Base-by-base conservation (phyloP, 805 yeast genomes). In the Metschnikowia kofuensis region DNA sequence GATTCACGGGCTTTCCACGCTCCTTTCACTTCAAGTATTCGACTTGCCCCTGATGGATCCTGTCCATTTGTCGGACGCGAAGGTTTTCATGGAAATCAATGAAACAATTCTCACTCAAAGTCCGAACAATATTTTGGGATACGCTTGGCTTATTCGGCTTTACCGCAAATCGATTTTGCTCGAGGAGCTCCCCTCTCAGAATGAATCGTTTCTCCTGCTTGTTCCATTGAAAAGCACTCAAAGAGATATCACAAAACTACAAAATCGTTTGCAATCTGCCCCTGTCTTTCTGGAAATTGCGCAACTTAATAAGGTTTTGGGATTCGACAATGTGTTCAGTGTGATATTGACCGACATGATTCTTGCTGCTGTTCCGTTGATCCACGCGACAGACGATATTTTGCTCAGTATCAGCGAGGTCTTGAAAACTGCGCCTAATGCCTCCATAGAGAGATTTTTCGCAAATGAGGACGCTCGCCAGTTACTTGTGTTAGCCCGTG, bases 131-230 rank as follows among this genome's bases (percentile, higher is more conserved):
- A 62, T 85, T 10, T 67, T 83, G 0, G 62, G 80, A 39, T 85
- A 84, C 59, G 76, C 81, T 21, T 87, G 92, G 92, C 78, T 87
- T 30, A 77, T 84, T 12, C 63, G 83, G 10, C 60, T 83, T 10
- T 79, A 80, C 54, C 68, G 84, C 21, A 81, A 83, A 51, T 70
- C 72, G 7, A 67, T 74, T 16, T 58, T 77, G 2, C 57, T 78
- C n/a, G 74, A 73, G 39, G 77, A 75, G 37, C 59, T 59, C 15
- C 45, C 48, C 9, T 35, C 47, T 8, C 21, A 42, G 67, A 73
- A 29, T 60, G 38, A 50, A 10, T 39, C 51, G 3, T 57, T 68
- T 35, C 46, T 54, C 13, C 38, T 55, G 31, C 27, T 60, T 15
- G 51, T 74, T 26, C 56, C 59, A 8, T 37, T 52, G 10, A 6